These are phyloP conservation scores for Maudiozyma bulderi DNA, from an alignment of 805 yeast species.

Conservation along the genomic window DNA sequence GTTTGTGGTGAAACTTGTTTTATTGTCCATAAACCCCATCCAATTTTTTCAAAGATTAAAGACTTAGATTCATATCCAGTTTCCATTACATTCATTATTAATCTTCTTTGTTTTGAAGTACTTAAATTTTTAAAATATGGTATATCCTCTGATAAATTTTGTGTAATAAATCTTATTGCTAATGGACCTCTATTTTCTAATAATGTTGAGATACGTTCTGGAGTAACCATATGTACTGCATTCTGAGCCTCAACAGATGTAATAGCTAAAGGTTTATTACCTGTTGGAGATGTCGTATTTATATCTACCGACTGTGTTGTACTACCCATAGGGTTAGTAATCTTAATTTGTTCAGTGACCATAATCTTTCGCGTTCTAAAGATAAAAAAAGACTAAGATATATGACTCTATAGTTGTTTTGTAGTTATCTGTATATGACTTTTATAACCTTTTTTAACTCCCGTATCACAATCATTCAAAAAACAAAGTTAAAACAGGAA, in stretches of 20 bases:
- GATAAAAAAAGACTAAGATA: too few relatives aligned
- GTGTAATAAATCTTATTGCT: constrained; percentile 83
- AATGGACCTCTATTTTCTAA: constrained; percentile 57
- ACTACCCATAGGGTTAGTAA: not conserved
- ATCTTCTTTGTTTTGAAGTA: constrained; percentile 77
- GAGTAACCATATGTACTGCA: constrained; percentile 6
- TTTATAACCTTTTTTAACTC: too few relatives aligned
- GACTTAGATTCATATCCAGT: constrained; percentile 44
- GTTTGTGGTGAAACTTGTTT: constrained; percentile 33
- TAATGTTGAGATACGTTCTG: not conserved
- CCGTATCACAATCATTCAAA: too few relatives aligned
- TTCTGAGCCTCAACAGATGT: constrained; percentile 5
- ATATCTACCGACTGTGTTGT: not conserved
- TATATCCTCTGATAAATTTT: constrained; percentile 63
- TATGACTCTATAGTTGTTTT: too few relatives aligned
- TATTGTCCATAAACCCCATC: constrained; percentile 96
- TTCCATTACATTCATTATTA: constrained; percentile 84
- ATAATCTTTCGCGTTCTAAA: not conserved
- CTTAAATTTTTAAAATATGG: constrained; percentile 73
- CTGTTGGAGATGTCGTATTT: not conserved
- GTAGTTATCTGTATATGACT: too few relatives aligned
- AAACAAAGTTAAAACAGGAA: too few relatives aligned
- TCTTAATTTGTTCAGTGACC: constrained; percentile 1
- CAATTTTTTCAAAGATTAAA: constrained; percentile 80
- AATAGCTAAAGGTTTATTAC: not conserved